A percentile compares a stretch with the other conserved stretches of the same genome.
Evolutionary conservation across 495 filamentous ascomycete genomes (phyloP).

Genomic region (Rhizodiscina lignyota): DNA sequence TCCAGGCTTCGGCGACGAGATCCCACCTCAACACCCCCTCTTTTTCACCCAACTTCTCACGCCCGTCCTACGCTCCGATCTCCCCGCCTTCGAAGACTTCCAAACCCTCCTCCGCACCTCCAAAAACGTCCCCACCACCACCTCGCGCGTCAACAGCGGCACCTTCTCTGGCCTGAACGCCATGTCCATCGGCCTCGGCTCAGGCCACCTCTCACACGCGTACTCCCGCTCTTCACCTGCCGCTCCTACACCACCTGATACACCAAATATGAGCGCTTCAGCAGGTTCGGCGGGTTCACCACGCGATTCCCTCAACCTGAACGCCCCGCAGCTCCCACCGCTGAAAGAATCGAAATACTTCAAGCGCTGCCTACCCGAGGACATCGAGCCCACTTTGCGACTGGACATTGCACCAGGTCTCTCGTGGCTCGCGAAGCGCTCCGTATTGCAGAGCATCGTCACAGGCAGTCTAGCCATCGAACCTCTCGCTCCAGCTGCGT

Average conservation of each 20-base stretch:
- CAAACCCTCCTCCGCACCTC: conserved; percentile 54
- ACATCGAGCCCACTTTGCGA: conserved; percentile 85
- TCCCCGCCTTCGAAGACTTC: conserved; percentile 73
- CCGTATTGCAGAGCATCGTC: conserved; percentile 63
- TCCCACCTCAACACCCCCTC: conserved; percentile 59
- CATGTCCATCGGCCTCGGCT: conserved; percentile 29
- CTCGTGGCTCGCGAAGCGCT: conserved; percentile 79
- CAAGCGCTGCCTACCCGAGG: conserved; percentile 72
- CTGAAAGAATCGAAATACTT: conserved; percentile 89
- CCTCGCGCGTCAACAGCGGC: conserved; percentile 48
- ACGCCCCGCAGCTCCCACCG: background rate
- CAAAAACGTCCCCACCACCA: conserved; percentile 26
- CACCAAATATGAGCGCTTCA: conserved; percentile 7
- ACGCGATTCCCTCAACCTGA: conserved; percentile 10
- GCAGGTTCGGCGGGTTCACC: conserved; percentile 17
- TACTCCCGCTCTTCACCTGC: conserved; percentile 19
- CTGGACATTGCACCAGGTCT: conserved; percentile 80
- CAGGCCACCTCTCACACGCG: conserved; percentile 6
- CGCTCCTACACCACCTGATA: conserved; percentile 16
- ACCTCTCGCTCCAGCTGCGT: conserved; percentile 41
- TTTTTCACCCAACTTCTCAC: conserved; percentile 70
- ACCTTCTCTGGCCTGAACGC: conserved; percentile 48
- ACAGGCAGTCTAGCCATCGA: conserved; percentile 85
- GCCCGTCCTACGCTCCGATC: conserved; percentile 66
- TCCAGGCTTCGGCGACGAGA: conserved; percentile 31